Evolutionary conservation across 371 early-diverging fungal species (phyloP).

Genomic region (Actinomucor elegans): DNA sequence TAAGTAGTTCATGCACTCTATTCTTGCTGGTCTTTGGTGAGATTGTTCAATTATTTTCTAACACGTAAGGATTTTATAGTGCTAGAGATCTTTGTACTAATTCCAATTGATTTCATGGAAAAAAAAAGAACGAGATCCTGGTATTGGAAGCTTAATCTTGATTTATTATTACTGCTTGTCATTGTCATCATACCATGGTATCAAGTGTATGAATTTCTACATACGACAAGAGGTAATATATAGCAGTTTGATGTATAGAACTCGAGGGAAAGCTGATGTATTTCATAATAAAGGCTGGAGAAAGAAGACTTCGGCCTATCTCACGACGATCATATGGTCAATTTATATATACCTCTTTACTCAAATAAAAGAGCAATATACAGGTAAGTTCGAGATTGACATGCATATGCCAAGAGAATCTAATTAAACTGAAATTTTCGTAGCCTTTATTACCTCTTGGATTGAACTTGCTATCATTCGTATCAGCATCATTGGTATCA

Average conservation of each 20-base stretch:
- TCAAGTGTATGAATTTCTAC: slow-evolving; percentile 68
- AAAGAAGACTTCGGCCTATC: slow-evolving; percentile 18
- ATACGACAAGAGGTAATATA: slow-evolving; percentile 29
- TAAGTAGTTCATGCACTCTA: slow-evolving; percentile 75
- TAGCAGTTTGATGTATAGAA: neutral
- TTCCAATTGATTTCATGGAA: too few relatives aligned
- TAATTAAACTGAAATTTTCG: neutral
- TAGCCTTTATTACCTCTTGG: slow-evolving; percentile 17
- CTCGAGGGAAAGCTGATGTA: neutral
- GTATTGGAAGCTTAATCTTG: slow-evolving; percentile 76
- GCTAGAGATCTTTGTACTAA: neutral
- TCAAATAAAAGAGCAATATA: slow-evolving; percentile 56
- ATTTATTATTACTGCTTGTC: slow-evolving; percentile 63
- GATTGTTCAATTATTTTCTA: slow-evolving; percentile 68
- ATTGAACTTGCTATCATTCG: slow-evolving; percentile 77
- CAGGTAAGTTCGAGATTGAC: slow-evolving; percentile 33
- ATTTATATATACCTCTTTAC: slow-evolving; percentile 73
- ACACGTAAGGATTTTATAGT: slow-evolving; percentile 48
- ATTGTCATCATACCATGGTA: slow-evolving; percentile 76
- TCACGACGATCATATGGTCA: slow-evolving; percentile 52
- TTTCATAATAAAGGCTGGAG: slow-evolving; percentile 28
- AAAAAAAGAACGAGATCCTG: slow-evolving; percentile 63
- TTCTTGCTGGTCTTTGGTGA: slow-evolving; percentile 85
- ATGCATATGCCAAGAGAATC: neutral
- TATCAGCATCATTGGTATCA: slow-evolving; percentile 86